Percentiles rank a stretch among this genome's conserved stretches.
Evolutionary conservation across 2,329 filamentous ascomycete genomes (phyloP).

Genomic region (Aspergillus fumigatus): DNA sequence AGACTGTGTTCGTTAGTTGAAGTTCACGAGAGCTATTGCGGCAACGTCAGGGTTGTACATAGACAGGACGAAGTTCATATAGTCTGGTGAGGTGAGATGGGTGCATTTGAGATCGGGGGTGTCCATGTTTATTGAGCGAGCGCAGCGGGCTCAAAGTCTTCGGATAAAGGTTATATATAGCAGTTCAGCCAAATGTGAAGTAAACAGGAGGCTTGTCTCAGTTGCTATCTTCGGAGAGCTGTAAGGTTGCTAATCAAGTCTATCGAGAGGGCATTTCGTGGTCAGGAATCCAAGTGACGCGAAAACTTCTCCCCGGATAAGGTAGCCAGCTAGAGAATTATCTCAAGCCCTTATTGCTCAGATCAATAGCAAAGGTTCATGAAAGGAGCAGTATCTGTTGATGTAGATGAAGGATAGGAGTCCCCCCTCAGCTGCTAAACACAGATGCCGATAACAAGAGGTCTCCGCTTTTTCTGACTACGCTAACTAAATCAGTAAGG

Average conservation of each 20-base stretch:
- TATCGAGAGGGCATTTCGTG: neutral
- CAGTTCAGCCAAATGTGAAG: neutral
- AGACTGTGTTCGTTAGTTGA: slow-evolving; percentile 43
- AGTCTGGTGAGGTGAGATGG: slow-evolving; percentile 48
- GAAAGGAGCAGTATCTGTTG: neutral
- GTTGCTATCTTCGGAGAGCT: neutral
- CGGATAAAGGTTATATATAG: neutral
- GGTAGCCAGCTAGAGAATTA: neutral
- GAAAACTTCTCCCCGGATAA: neutral
- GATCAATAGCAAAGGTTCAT: neutral
- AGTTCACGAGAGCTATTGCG: slow-evolving; percentile 6
- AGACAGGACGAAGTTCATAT: slow-evolving; percentile 51
- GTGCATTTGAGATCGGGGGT: slow-evolving; percentile 40
- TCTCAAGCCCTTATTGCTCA: neutral
- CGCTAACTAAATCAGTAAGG: neutral
- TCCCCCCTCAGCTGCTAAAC: neutral
- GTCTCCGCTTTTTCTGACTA: neutral
- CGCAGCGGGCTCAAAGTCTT: slow-evolving; percentile 2
- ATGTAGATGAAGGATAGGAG: neutral
- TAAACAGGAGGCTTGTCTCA: neutral
- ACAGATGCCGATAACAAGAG: neutral
- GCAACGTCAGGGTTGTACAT: slow-evolving; percentile 39
- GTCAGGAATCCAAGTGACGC: neutral
- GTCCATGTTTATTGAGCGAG: slow-evolving; percentile 17
- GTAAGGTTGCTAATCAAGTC: neutral